phyloP scores from a whole-genome alignment of 139 green algal species.

The Haematococcus sp. region DNA sequence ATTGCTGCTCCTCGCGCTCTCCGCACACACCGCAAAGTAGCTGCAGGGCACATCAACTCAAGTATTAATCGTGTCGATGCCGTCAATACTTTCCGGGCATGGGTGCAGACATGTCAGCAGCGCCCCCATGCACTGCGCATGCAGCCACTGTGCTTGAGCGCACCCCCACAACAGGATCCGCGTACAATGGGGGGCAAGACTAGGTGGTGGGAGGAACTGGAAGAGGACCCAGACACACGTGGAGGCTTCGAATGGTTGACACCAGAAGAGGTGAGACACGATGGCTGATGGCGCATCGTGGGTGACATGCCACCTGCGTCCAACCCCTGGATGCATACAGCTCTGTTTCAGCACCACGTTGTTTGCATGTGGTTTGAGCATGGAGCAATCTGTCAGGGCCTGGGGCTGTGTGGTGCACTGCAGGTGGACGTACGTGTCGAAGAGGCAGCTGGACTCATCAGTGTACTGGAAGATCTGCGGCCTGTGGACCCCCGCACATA shows the following conservation, averaged over 20 bases:
- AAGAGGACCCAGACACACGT: background rate
- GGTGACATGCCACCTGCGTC: no score
- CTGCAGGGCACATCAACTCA: no score
- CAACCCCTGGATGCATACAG: no score
- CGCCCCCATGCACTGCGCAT: background rate
- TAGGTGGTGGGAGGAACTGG: slow-evolving; percentile 8
- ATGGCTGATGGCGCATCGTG: background rate
- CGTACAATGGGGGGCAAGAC: background rate
- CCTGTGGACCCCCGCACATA: slow-evolving; percentile 25
- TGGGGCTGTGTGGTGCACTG: background rate
- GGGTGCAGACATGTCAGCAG: no score
- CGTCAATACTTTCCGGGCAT: no score
- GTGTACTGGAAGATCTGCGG: slow-evolving; percentile 40
- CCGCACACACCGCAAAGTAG: no score
- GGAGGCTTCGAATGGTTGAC: background rate
- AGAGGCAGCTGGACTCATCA: slow-evolving; percentile 41
- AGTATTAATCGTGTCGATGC: no score
- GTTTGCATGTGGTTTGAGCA: no score
- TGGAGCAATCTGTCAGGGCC: no score
- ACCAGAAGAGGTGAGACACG: background rate
- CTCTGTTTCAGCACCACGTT: no score
- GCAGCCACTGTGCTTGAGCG: background rate
- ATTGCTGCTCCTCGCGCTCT: no score
- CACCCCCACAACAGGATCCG: no score
- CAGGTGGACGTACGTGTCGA: slow-evolving; percentile 45